Percentiles rank a stretch among this genome's conserved stretches.
These are phyloP conservation scores for Scheffersomyces lignosus DNA, from an alignment of 805 yeast genomes.

Conservation along the genomic window DNA sequence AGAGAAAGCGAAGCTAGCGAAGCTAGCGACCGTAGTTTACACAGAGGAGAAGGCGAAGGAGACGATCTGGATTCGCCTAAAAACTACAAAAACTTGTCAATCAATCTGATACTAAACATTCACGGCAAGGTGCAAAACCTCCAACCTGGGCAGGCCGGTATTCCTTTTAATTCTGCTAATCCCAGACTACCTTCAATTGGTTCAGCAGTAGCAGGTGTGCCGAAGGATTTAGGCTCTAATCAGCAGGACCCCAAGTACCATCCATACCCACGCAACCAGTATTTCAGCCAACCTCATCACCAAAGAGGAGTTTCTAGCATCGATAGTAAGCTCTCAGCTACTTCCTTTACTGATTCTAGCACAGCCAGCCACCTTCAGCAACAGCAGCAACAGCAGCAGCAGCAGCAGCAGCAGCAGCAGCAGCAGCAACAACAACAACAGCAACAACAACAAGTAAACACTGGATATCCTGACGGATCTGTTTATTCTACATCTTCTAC, in stretches of 20 bases:
- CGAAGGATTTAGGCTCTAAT: not conserved
- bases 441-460: not conserved
- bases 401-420: not conserved
- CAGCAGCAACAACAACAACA: too few species aligned
- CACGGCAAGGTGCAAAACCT: not conserved
- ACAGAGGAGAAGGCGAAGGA: too few species aligned
- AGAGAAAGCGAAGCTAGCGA: too few species aligned
- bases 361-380: too few species aligned
- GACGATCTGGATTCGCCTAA: conserved; percentile 7
- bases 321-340: conserved; percentile 1
- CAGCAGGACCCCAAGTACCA: not conserved
- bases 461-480: not conserved
- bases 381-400: not conserved
- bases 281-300: not conserved
- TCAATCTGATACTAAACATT: conserved; percentile 8
- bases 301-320: not conserved
- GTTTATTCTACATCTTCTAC: too few species aligned
- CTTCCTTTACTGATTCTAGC: conserved; percentile 1
- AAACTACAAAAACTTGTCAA: conserved; percentile 9
- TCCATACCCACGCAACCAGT: not conserved
- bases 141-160: not conserved
- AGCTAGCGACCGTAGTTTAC: too few species aligned
- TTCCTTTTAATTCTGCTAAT: not conserved
- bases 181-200: not conserved
- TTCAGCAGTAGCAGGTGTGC: not conserved